Conservation (phyloP, 2,329 filamentous ascomycete species). For the Tolypocladium endophyticum region DNA sequence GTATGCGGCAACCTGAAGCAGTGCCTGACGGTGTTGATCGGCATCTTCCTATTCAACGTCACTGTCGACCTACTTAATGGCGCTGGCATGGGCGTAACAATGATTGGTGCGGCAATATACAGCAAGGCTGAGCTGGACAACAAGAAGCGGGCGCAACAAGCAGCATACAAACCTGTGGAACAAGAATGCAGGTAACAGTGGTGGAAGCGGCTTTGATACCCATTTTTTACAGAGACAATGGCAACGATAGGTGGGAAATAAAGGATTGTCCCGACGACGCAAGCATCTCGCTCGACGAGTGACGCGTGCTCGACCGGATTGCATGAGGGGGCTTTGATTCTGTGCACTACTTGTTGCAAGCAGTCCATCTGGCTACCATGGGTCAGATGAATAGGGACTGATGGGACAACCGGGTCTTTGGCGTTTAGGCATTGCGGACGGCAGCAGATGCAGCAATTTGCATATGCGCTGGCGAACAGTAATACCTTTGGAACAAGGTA, state of each 20-base stretch:
- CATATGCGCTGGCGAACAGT: neutral
- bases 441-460: neutral
- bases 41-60: conserved; percentile 42
- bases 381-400: neutral
- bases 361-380: neutral
- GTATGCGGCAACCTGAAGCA: conserved; percentile 51
- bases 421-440: conserved; percentile 7
- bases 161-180: conserved; percentile 23
- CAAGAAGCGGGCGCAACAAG: conserved; percentile 24
- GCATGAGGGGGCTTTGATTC: neutral
- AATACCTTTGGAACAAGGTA: conserved; percentile 6
- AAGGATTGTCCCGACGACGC: neutral
- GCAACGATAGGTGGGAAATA: conserved; percentile 3
- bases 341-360: neutral
- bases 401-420: conserved; percentile 2
- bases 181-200: conserved; percentile 16
- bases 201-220: conserved; percentile 5
- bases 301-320: neutral
- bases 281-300: neutral
- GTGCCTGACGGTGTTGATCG: conserved; percentile 42
- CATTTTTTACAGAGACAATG: conserved; percentile 2
- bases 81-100: conserved; percentile 43
- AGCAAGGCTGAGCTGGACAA: conserved; percentile 45
- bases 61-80: conserved; percentile 41
- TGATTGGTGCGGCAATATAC: conserved; percentile 46